phyloP scores from a whole-genome alignment of 371 early-diverging fungal genomes.

The Mortierella sp. region DNA sequence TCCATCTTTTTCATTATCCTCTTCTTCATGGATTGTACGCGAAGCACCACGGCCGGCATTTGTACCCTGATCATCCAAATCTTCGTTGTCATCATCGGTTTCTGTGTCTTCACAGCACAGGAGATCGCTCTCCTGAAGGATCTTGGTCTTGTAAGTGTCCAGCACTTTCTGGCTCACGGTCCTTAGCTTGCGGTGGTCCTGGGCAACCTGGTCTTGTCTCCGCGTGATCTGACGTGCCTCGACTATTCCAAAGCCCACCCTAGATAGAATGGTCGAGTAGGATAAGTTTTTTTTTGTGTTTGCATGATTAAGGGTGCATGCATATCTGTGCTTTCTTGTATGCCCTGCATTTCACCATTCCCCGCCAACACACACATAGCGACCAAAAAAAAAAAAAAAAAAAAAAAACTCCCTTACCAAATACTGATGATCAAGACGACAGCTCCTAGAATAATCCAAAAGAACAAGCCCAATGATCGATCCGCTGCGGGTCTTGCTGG shows the following conservation, averaged over 20 bases:
- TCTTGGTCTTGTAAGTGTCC: conserved; percentile 33
- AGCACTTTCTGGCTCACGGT: conserved; percentile 41
- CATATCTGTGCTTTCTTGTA: not conserved
- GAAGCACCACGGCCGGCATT: not conserved
- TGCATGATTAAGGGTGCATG: conserved; percentile 6
- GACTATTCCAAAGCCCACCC: conserved; percentile 48
- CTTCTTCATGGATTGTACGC: too few species aligned
- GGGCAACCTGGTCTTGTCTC: conserved; percentile 26
- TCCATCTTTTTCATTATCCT: not conserved
- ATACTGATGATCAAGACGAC: conserved; percentile 40
- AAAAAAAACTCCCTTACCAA: conserved; percentile 23
- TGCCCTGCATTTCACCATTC: not conserved
- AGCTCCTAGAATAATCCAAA: conserved; percentile 43
- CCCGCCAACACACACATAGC: not conserved
- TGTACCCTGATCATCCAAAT: not conserved
- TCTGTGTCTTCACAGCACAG: conserved; percentile 12
- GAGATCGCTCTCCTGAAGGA: conserved; percentile 41
- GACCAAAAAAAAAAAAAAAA: conserved; percentile 1
- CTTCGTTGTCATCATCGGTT: conserved; percentile 14
- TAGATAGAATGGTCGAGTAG: not conserved
- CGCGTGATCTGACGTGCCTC: conserved; percentile 32
- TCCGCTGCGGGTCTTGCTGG: conserved; percentile 24
- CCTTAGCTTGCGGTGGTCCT: conserved; percentile 26
- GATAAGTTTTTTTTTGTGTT: not conserved
- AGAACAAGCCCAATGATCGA: conserved; percentile 36